phyloP scores from a whole-genome alignment of 306 rosid species.

The Senna siamea region DNA sequence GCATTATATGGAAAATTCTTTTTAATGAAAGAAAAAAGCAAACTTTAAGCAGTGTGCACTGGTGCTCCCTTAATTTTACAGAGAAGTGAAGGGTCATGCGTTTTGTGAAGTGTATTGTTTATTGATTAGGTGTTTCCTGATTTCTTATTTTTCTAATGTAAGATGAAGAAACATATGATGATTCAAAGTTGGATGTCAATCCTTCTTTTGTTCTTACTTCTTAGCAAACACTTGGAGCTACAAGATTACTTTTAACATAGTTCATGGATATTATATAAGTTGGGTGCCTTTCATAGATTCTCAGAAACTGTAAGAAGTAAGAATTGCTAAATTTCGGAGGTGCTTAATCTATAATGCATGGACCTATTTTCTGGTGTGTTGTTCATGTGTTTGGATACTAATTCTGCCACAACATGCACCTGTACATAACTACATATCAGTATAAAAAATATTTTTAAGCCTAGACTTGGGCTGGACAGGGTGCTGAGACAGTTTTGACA shows the following conservation, averaged over 20 bases:
- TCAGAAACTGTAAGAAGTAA: neutral
- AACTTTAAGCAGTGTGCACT: neutral
- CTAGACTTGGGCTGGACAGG: neutral
- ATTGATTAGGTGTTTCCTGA: conserved; percentile 5
- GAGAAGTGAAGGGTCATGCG: neutral
- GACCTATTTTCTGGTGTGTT: neutral
- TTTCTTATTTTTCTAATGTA: neutral
- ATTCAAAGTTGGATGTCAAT: conserved; percentile 2
- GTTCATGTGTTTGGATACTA: neutral
- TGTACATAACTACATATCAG: neutral
- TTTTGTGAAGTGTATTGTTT: conserved; percentile 19
- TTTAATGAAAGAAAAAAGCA: neutral
- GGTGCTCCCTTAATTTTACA: neutral
- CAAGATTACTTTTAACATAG: neutral
- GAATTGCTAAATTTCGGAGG: neutral
- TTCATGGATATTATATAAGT: conserved; percentile 1
- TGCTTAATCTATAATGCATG: neutral
- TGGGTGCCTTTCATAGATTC: neutral
- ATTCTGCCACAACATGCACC: neutral
- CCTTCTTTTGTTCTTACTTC: neutral
- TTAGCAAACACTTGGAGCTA: conserved; percentile 13
- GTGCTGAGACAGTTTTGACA: neutral
- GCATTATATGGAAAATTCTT: too few relatives aligned
- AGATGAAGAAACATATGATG: neutral
- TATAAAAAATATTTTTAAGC: neutral